Base-by-base conservation (phyloP, 768 basidiomycete genomes). In the Suillus fuscotomentosus region DNA sequence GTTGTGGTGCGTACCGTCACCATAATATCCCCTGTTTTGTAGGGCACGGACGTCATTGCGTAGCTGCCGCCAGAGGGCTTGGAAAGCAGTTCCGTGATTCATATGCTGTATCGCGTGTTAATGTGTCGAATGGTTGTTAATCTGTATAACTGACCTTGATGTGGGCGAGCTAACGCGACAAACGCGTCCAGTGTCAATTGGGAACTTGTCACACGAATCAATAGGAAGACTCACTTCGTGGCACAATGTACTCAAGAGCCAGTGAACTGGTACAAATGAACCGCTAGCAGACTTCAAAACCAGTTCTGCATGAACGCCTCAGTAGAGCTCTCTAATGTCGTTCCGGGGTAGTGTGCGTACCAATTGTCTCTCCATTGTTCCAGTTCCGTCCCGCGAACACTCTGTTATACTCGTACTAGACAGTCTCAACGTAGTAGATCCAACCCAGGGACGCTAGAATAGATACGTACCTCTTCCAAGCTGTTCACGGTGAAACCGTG, bases 301-400 rank as follows among this genome's bases (percentile, higher is more conserved):
- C 20, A 95, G 81, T 70, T 95, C 92, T 94, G 66, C n/a, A 63
- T 60, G 38, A 24, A 50, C 31, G 5, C 41, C 60, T 53, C 38
- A 31, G 38, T 13, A 38, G 38, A 39, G 42, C 20, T 27, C 31
- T 42, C 36, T 24, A 31, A 56, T 39, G 50, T 45, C n/a, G 43
- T 22, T 9, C 31, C 54, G 15, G 24, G 3, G n/a, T 45, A 36
- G 56, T 24, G 11, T 51, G 57, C 75, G 68, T 66, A 90, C 91
- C 92, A 63, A 95, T 78, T 11, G 86, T 88, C 75, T 95, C 92
- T 3, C 93, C 93, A 63, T 80, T 81, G 68, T 92, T 91, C 92
- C 92, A 95, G 72, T 94, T 94, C 56, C 92, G 82, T 2, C 92
- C 93, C 5, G 87, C 84, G 74, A 94, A 94, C 7, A 94, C 90